Conservation (phyloP, 257 asterid genomes). For the Gentiana straminea region DNA sequence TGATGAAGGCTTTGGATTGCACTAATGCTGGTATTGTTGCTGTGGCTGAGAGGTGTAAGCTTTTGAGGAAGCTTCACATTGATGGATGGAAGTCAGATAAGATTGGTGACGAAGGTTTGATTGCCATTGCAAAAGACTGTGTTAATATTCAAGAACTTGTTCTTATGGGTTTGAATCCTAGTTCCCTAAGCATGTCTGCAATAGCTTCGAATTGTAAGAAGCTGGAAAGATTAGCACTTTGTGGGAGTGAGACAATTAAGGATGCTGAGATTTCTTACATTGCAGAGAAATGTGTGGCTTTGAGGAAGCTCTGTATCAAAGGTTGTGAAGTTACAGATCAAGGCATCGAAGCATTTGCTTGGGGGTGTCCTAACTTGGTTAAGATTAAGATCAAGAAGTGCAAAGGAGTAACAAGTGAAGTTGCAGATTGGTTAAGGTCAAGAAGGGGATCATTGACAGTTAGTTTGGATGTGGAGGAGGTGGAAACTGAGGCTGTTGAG, state of each 20-base stretch:
- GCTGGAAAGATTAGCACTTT: constrained; percentile 75
- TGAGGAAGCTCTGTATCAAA: constrained; percentile 83
- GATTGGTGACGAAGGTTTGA: constrained; percentile 71
- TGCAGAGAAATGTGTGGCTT: constrained; percentile 48
- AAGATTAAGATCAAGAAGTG: constrained; percentile 86
- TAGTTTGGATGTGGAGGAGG: constrained; percentile 61
- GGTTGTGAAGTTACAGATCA: constrained; percentile 67
- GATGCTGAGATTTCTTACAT: constrained; percentile 68
- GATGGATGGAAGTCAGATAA: constrained; percentile 88
- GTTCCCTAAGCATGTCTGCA: constrained; percentile 41
- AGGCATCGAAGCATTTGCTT: constrained; percentile 72
- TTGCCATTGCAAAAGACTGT: constrained; percentile 55
- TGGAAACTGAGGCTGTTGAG: constrained; percentile 42
- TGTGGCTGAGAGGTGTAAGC: constrained; percentile 61
- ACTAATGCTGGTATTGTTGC: constrained; percentile 56
- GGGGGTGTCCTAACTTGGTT: constrained; percentile 78
- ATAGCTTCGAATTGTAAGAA: constrained; percentile 61
- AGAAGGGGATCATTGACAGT: constrained; percentile 49
- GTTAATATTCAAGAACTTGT: constrained; percentile 64
- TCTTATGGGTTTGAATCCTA: constrained; percentile 77
- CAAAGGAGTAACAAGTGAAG: constrained; percentile 51
- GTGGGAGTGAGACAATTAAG: constrained; percentile 86
- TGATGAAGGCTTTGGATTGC: constrained; percentile 73
- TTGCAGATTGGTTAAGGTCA: constrained; percentile 55
- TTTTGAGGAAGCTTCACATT: constrained; percentile 79